Conservation (phyloP, 1,284 basidiomycete genomes). For the Taiwanofungus camphoratus region DNA sequence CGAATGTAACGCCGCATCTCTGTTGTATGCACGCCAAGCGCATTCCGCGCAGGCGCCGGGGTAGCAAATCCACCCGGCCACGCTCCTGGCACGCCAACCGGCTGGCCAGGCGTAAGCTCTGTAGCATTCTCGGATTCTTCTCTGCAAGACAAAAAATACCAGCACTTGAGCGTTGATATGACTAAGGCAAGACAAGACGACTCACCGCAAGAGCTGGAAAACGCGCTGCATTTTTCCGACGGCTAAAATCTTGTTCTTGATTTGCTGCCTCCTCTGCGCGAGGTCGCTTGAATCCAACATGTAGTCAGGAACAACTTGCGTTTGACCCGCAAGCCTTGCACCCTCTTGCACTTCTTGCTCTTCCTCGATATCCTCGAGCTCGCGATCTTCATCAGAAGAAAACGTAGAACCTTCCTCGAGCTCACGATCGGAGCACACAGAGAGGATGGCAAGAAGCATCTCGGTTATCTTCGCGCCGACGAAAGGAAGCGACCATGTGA, state of each 20-base stretch:
- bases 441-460: conserved; percentile 94
- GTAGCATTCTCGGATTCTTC: conserved; percentile 94
- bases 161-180: background rate
- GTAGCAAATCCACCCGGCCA: conserved; percentile 34
- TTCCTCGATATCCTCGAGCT: conserved; percentile 10
- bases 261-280: conserved; percentile 59
- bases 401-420: conserved; percentile 65
- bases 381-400: conserved; percentile 37
- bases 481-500: conserved; percentile 98
- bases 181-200: conserved; percentile 7
- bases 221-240: conserved; percentile 92
- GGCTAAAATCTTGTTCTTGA: conserved; percentile 94
- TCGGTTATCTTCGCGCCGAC: conserved; percentile 97
- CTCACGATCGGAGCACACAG: conserved; percentile 93
- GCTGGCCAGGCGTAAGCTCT: conserved; percentile 54
- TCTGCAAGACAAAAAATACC: conserved; percentile 33
- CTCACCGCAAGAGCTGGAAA: conserved; percentile 82
- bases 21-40: conserved; percentile 50
- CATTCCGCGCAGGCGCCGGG: conserved; percentile 42
- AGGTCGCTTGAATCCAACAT: conserved; percentile 38
- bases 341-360: conserved; percentile 32
- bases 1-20: conserved; percentile 79
- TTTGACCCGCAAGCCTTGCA: too few relatives aligned
- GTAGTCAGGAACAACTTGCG: conserved; percentile 26
- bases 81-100: conserved; percentile 31